A percentile compares a stretch with the other conserved stretches of the same genome.
Conservation (phyloP, 2,329 filamentous ascomycete genomes). For the Sarocladiaceae sp. region DNA sequence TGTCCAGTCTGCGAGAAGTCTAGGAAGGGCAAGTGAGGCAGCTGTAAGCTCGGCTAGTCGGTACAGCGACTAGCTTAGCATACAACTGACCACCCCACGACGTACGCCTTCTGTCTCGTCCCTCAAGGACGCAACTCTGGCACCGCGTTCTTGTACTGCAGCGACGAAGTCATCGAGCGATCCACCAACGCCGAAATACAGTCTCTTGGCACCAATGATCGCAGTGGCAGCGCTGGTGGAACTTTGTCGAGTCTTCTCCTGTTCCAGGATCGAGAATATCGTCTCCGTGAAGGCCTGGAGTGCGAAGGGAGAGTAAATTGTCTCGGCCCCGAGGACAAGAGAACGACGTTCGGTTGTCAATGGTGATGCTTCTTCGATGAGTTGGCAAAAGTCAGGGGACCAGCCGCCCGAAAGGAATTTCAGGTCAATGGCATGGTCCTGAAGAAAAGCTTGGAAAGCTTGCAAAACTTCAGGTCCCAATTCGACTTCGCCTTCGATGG, state of each 20-base stretch:
- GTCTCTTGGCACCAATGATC: constrained; percentile 69
- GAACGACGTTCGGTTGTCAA: constrained; percentile 23
- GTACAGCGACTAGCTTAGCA: constrained; percentile 22
- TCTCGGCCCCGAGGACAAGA: constrained; percentile 70
- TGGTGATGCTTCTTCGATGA: constrained; percentile 41
- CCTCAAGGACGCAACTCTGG: constrained; percentile 43
- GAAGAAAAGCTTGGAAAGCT: constrained; percentile 54
- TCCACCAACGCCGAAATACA: constrained; percentile 83
- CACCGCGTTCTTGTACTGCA: constrained; percentile 44
- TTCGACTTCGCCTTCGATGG: constrained; percentile 59
- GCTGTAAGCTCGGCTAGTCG: background rate
- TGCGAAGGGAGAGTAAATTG: constrained; percentile 75
- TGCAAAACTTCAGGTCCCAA: constrained; percentile 53
- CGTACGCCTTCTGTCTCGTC: constrained; percentile 60
- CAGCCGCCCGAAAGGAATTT: constrained; percentile 73
- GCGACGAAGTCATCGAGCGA: constrained; percentile 71
- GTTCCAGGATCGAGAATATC: constrained; percentile 53
- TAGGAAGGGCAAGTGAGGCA: constrained; percentile 6
- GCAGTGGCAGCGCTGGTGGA: constrained; percentile 48
- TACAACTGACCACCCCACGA: constrained; percentile 54
- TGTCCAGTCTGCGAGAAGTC: constrained; percentile 58
- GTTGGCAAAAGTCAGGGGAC: constrained; percentile 58
- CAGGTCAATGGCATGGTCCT: constrained; percentile 46
- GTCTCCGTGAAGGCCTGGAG: constrained; percentile 65
- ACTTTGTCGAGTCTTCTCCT: constrained; percentile 26